phyloP scores from a whole-genome alignment of 441 rosid species.

The Kokia cookei region DNA sequence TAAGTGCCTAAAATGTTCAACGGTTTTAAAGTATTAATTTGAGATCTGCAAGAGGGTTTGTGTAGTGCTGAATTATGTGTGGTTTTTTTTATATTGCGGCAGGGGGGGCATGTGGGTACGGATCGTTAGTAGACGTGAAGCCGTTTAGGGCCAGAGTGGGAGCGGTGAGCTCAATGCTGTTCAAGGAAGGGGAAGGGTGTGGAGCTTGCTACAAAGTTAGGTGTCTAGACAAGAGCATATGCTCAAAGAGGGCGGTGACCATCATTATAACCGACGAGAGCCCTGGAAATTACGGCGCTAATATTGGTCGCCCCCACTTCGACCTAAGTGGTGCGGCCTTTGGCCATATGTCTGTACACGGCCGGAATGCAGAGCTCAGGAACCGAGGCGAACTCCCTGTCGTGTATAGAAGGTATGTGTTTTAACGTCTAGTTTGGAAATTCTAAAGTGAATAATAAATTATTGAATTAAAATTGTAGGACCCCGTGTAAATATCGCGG shows the following conservation, averaged over 20 bases:
- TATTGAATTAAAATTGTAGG: conserved; percentile 28
- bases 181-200: conserved; percentile 83
- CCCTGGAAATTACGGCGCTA: conserved; percentile 65
- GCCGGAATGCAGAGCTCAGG: conserved; percentile 63
- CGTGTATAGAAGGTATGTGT: conserved; percentile 52
- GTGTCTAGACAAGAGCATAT: conserved; percentile 67
- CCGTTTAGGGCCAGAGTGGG: conserved; percentile 83
- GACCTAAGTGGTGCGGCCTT: conserved; percentile 95
- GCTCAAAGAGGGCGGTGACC: conserved; percentile 82
- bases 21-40: too few relatives aligned
- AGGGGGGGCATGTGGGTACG: conserved; percentile 99
- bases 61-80: neutral
- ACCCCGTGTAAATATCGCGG: conserved; percentile 78
- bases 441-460: neutral
- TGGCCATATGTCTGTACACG: conserved; percentile 79
- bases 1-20: conserved; percentile 7
- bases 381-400: conserved; percentile 80
- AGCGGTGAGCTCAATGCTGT: conserved; percentile 83
- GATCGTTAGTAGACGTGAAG: conserved; percentile 79
- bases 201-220: conserved; percentile 87
- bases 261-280: conserved; percentile 88
- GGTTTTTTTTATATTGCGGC: neutral
- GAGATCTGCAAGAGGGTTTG: neutral
- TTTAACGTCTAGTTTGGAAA: neutral
- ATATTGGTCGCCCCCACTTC: conserved; percentile 53